Evolutionary conservation across 2,329 filamentous ascomycete genomes (phyloP).

Genomic region (Colletotrichum kahawae): DNA sequence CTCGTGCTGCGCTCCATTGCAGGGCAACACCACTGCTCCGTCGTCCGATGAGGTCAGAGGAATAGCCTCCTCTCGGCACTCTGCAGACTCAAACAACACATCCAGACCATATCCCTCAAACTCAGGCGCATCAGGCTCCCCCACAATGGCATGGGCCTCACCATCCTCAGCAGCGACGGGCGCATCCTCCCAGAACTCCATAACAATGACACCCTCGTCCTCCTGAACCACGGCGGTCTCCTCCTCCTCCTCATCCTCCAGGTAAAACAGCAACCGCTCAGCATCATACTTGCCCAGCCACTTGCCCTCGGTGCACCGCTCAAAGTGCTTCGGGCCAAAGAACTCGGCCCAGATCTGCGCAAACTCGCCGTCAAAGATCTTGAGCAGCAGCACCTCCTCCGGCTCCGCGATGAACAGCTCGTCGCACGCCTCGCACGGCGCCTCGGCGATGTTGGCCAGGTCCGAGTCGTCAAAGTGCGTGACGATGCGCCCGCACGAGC

Average conservation of each 20-base stretch:
- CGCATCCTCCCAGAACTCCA: neutral
- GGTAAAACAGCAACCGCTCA: neutral
- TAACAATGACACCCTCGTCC: neutral
- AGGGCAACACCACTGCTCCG: neutral
- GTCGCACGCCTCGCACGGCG: constrained; percentile 1
- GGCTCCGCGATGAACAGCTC: neutral
- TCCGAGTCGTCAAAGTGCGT: neutral
- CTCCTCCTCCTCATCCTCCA: neutral
- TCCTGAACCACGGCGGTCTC: neutral
- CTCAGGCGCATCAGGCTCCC: neutral
- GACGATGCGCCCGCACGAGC: neutral
- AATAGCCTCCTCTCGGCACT: too few species aligned
- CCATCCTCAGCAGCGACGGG: neutral
- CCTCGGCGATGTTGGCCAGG: neutral
- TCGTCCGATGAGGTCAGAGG: too few species aligned
- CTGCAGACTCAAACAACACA: neutral
- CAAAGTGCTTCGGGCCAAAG: neutral
- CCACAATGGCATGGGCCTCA: neutral
- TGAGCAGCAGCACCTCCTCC: neutral
- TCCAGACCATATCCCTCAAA: neutral
- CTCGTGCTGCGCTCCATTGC: neutral
- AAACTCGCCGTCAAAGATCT: neutral
- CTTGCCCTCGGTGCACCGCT: neutral
- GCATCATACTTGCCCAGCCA: neutral
- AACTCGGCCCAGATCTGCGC: neutral